Evolutionary conservation across 176 grass and related monocot species (phyloP), one percentile per base, ranked within the genome.

Genomic region (Phragmites australis): DNA sequence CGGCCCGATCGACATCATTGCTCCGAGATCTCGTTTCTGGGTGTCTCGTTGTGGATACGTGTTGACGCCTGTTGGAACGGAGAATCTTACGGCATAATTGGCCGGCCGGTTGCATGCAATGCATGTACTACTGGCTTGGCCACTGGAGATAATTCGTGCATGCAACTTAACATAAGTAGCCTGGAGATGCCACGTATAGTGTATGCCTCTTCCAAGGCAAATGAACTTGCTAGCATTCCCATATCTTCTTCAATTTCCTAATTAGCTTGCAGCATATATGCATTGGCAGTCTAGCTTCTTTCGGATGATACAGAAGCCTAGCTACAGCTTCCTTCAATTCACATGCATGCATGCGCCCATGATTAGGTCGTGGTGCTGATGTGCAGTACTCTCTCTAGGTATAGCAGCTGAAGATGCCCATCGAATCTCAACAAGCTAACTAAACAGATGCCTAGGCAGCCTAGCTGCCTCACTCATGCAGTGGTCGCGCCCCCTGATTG

Each of bases 71-170:
- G 21, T 46, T 58, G 61, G 68, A 65, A 14, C 8, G 10, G 67
- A 44, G 46, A 79, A 86, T 86, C 67, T 80, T 8, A 15, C 67
- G 1, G 26, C 26, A 72, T 79, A 65, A 46, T 79, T 85, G 37
- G 55, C 37, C 11, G 51, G 5, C 30, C 5, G 19, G 4, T 15
- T 17, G 67, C 15, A 23, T 17, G 66, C 75, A 29, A n/a, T 21
- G 2, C 25, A n/a, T n/a, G n/a, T n/a, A n/a, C n/a, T n/a, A n/a
- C n/a, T n/a, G n/a, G n/a, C n/a, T n/a, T 30, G 26, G 40, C 34
- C 6, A 6, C 6, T 8, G 3, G 30, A 1, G 10, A 18, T 80
- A 26, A 41, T 54, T 53, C 22, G 58, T 31, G 17, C 44, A 21
- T 19, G 51, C 62, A n/a, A n/a, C n/a, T n/a, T n/a, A 49, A 68